Percentiles rank a stretch among this genome's conserved stretches.
Conservation (phyloP, 2,329 filamentous ascomycete species). For the Acrodontium crateriforme region DNA sequence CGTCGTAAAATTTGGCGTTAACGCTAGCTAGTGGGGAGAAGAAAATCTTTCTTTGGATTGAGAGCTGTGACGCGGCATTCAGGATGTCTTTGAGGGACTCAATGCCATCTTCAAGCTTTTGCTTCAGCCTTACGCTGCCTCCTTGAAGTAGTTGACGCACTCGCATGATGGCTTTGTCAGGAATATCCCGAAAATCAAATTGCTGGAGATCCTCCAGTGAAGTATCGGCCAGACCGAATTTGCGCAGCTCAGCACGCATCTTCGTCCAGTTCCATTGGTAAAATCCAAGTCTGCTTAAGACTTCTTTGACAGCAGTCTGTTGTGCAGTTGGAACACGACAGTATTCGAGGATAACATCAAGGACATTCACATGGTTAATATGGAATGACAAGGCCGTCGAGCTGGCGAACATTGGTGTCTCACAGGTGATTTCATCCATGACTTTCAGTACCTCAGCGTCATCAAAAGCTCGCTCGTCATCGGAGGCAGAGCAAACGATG, state of each 20-base stretch:
- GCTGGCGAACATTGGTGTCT: conserved; percentile 58
- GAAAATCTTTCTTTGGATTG: conserved; percentile 64
- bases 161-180: conserved; percentile 59
- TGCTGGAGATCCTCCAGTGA: conserved; percentile 78
- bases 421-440: conserved; percentile 72
- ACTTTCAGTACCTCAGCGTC: conserved; percentile 93
- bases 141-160: conserved; percentile 41
- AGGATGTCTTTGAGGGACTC: conserved; percentile 66
- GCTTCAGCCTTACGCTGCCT: conserved; percentile 19
- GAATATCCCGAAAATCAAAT: conserved; percentile 76
- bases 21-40: conserved; percentile 74
- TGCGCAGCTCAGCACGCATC: conserved; percentile 67
- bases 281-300: conserved; percentile 76
- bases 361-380: conserved; percentile 72
- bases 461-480: conserved; percentile 69
- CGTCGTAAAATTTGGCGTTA: conserved; percentile 80
- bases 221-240: conserved; percentile 72
- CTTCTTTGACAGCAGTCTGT: conserved; percentile 62
- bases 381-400: conserved; percentile 72
- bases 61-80: conserved; percentile 61
- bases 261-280: conserved; percentile 69
- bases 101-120: conserved; percentile 27
- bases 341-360: conserved; percentile 80
- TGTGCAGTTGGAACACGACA: conserved; percentile 62
- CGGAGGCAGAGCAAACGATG: conserved; percentile 64